Percentiles rank a stretch among this genome's conserved stretches.
Evolutionary conservation across 2,329 filamentous ascomycete genomes (phyloP).

Genomic region (Exserohilum rostratum): DNA sequence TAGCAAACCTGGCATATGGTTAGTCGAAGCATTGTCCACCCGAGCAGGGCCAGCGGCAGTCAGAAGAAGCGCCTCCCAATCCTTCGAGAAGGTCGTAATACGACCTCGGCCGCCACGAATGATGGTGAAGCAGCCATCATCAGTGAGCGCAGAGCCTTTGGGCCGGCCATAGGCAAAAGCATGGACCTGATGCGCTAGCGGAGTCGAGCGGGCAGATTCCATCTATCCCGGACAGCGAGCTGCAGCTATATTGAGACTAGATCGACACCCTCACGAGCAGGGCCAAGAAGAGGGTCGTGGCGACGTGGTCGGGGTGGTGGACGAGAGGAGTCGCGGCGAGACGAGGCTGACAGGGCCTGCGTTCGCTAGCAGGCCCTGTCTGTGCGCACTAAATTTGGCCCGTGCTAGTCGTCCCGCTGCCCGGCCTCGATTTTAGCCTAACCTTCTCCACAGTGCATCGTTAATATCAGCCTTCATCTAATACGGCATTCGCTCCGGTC

Average conservation of each 20-base stretch:
- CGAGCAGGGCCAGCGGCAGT: conserved; percentile 17
- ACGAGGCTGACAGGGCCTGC: conserved; percentile 36
- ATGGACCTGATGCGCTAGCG: conserved; percentile 12
- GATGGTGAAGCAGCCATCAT: conserved; percentile 28
- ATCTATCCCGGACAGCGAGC: conserved; percentile 38
- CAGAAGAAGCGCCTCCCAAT: conserved; percentile 22
- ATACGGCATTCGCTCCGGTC: conserved; percentile 24
- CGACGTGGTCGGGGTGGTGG: conserved; percentile 27
- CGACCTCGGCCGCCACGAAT: conserved; percentile 29
- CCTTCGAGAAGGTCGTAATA: conserved; percentile 35
- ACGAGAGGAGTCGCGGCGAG: conserved; percentile 25
- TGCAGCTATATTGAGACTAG: conserved; percentile 17
- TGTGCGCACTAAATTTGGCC: conserved; percentile 30
- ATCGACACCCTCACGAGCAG: conserved; percentile 14
- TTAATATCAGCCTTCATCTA: conserved; percentile 41
- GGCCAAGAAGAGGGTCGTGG: conserved; percentile 17
- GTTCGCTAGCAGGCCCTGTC: conserved; percentile 13
- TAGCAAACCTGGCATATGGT: conserved; percentile 23
- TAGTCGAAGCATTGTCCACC: conserved; percentile 23
- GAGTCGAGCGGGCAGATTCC: conserved; percentile 15
- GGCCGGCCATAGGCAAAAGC: conserved; percentile 32
- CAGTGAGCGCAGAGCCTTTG: conserved; percentile 30
- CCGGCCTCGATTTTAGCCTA: conserved; percentile 40
- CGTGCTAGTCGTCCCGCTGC: conserved; percentile 26
- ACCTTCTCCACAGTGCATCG: conserved; percentile 29